Evolutionary conservation across 306 rosid genomes (phyloP).

Genomic region (Inga laurina): DNA sequence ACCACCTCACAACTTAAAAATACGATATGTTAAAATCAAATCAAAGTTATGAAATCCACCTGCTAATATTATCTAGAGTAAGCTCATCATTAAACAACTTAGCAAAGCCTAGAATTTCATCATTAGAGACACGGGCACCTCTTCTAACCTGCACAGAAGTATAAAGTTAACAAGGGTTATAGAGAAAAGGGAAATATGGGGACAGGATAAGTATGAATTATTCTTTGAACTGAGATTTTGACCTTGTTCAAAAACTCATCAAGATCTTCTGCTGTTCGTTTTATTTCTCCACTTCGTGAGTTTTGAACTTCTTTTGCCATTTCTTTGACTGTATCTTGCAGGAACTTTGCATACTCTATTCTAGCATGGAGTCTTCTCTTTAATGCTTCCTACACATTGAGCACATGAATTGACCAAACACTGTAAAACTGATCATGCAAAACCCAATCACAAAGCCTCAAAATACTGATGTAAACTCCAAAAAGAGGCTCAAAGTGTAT

Average conservation of each 20-base stretch:
- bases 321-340: conserved; percentile 96
- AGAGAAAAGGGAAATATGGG: conserved; percentile 1
- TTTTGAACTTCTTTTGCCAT: conserved; percentile 98
- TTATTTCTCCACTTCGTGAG: conserved; percentile 85
- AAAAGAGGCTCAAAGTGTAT: background rate
- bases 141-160: conserved; percentile 68
- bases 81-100: conserved; percentile 96
- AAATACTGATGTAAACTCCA: conserved; percentile 15
- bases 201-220: conserved; percentile 11
- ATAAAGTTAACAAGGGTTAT: conserved; percentile 14
- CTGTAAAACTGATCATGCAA: conserved; percentile 22
- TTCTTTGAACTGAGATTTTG: conserved; percentile 27
- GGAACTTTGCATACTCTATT: conserved; percentile 93
- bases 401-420: conserved; percentile 35
- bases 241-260: conserved; percentile 80
- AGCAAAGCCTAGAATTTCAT: conserved; percentile 94
- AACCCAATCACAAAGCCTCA: conserved; percentile 26
- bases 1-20: conserved; percentile 26
- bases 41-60: conserved; percentile 47
- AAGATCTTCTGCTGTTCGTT: conserved; percentile 93
- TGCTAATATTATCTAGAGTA: conserved; percentile 94
- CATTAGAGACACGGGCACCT: conserved; percentile 78
- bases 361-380: conserved; percentile 90
- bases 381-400: conserved; percentile 74
- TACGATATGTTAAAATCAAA: conserved; percentile 23